Percentiles rank a stretch among this genome's conserved stretches.
These are phyloP conservation scores for Aspergillus carbonarius DNA, from an alignment of 2,329 filamentous ascomycete genomes.

Conservation along the genomic window DNA sequence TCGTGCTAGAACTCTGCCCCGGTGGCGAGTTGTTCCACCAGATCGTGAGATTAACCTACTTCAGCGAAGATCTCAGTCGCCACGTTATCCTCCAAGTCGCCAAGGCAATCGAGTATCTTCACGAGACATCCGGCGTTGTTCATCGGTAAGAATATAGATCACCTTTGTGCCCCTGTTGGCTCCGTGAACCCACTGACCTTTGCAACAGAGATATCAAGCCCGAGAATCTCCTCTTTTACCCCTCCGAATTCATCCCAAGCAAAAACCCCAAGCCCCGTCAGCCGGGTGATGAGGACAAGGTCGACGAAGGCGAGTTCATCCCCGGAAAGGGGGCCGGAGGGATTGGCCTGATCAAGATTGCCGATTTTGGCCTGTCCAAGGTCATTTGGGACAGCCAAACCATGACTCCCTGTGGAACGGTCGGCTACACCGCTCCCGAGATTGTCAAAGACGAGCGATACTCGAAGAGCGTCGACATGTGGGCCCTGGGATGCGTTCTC, in stretches of 20 bases:
- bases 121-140: slow-evolving; percentile 92
- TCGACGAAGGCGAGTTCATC: slow-evolving; percentile 91
- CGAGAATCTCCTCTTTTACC: slow-evolving; percentile 93
- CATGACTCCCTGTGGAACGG: slow-evolving; percentile 98
- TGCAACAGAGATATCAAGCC: slow-evolving; percentile 71
- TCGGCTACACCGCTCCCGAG: slow-evolving; percentile 95
- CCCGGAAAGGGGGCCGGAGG: slow-evolving; percentile 79
- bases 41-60: slow-evolving; percentile 96
- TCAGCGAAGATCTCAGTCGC: slow-evolving; percentile 90
- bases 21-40: slow-evolving; percentile 98
- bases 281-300: slow-evolving; percentile 94
- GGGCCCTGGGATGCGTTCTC: slow-evolving; percentile 93
- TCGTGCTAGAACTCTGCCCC: slow-evolving; percentile 89
- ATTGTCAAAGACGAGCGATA: slow-evolving; percentile 99
- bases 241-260: slow-evolving; percentile 75
- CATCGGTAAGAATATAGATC: slow-evolving; percentile 70
- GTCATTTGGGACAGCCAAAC: slow-evolving; percentile 98
- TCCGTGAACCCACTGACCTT: background rate
- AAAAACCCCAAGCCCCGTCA: slow-evolving; percentile 76
- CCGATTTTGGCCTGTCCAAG: slow-evolving; percentile 96
- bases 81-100: slow-evolving; percentile 96
- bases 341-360: slow-evolving; percentile 94
- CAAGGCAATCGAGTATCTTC: slow-evolving; percentile 88
- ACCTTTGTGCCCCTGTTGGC: background rate
- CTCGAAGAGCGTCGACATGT: slow-evolving; percentile 99